Evolutionary conservation across 208 protist genomes (phyloP), one percentile per base, ranked within the genome.

Genomic region (Trypanosoma melophagium): DNA sequence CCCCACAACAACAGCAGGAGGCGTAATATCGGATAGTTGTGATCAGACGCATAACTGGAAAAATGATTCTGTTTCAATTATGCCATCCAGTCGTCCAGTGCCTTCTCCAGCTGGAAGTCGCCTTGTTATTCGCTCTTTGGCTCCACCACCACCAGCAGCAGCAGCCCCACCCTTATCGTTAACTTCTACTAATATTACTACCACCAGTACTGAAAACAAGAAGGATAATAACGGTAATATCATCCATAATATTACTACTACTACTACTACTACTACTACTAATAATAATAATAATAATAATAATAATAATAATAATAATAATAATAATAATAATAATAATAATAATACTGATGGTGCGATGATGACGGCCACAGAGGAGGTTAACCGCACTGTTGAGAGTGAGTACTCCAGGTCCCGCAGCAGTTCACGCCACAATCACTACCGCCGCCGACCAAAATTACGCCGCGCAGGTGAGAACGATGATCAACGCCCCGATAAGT

Each of bases 51-150:
- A 47, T 17, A 17, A 47, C 31, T 38, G 21, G n/a, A 25, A 3
- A 35, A 3, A 19, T 28, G 21, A 14, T 55, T 2, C 21, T 58
- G 51, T 9, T 19, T 35, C 61, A 17, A 28, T 60, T 38, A 40
- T 60, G 53, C 63, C 63, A 17, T 59, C 54, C 53, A 19, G 53
- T 35, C 63, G 54, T 9, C 54, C 63, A 44, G 2, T 59, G 22
- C 63, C 63, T 14, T 28, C 54, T 38, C 3, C 54, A 17, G 1
- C 53, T 40, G 21, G 53, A n/a, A 28, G 54, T 24, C 42, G 41
- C 53, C 14, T 69, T 17, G 24, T 69, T n/a, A 28, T 69, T 60
- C 63, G 28, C 21, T 60, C 63, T 21, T 1, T 16, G 12, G 25
- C 42, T 41, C 53, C 24, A 3, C 41, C 3, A 10, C 22, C 44